Evolutionary conservation across 108 stramenopile genomes (phyloP).

Genomic region (Cylindrotheca fusiformis): DNA sequence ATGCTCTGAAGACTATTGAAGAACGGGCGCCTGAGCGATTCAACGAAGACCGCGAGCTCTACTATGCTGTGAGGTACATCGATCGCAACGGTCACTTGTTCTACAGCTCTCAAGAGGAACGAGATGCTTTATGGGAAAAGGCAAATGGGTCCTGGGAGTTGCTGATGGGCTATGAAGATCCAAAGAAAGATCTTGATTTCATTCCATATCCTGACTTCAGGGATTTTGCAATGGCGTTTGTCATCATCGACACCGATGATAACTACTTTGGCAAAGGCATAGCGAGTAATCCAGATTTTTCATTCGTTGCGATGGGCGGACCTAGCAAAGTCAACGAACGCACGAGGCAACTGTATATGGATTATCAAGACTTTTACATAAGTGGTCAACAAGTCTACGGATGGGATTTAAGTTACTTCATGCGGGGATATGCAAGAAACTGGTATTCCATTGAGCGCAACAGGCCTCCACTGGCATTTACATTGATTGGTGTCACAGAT

Average conservation of each 20-base stretch:
- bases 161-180: background rate
- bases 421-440: slow-evolving; percentile 9
- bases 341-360: slow-evolving; percentile 10
- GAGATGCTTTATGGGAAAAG: background rate
- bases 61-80: slow-evolving; percentile 10
- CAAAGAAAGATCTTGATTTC: slow-evolving; percentile 4
- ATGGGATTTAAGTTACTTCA: slow-evolving; percentile 15
- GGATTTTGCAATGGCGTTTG: slow-evolving; percentile 10
- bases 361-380: slow-evolving; percentile 17
- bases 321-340: background rate
- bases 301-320: slow-evolving; percentile 12
- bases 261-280: slow-evolving; percentile 23
- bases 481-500: slow-evolving; percentile 8
- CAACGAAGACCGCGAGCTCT: slow-evolving; percentile 2
- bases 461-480: slow-evolving; percentile 7
- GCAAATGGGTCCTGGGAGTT: slow-evolving; percentile 15
- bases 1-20: slow-evolving; percentile 9
- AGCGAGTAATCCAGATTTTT: slow-evolving; percentile 7
- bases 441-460: slow-evolving; percentile 9
- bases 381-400: slow-evolving; percentile 9
- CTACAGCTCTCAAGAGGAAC: slow-evolving; percentile 1
- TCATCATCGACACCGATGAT: slow-evolving; percentile 9
- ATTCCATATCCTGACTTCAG: slow-evolving; percentile 10
- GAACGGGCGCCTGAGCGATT: background rate
- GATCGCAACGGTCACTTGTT: slow-evolving; percentile 2